Percentiles rank a stretch among this genome's conserved stretches.
These are phyloP conservation scores for Datisca glomerata DNA, from an alignment of 306 rosid species.

Conservation along the genomic window DNA sequence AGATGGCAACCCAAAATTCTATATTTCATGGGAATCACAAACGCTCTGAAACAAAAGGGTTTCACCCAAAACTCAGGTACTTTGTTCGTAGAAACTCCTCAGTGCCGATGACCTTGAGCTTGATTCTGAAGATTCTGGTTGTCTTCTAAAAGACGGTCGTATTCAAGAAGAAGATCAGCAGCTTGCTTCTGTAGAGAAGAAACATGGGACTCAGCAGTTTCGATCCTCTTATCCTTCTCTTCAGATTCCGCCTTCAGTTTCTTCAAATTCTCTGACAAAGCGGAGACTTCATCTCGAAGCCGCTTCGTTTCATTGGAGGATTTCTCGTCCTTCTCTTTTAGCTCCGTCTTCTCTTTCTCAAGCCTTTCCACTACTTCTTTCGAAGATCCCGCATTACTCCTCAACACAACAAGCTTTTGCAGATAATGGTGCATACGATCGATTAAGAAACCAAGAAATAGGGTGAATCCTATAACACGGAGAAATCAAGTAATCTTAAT, in stretches of 20 bases:
- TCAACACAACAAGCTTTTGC: slow-evolving; percentile 37
- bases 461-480: slow-evolving; percentile 50
- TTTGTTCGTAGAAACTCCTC: slow-evolving; percentile 12
- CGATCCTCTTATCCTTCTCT: slow-evolving; percentile 54
- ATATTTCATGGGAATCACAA: too few species aligned
- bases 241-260: slow-evolving; percentile 45
- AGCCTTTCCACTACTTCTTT: slow-evolving; percentile 58
- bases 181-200: slow-evolving; percentile 69
- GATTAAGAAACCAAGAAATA: slow-evolving; percentile 68
- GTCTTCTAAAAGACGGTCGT: slow-evolving; percentile 68
- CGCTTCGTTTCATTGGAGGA: slow-evolving; percentile 40
- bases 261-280: slow-evolving; percentile 40
- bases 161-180: slow-evolving; percentile 70
- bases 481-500: too few species aligned
- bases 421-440: slow-evolving; percentile 65
- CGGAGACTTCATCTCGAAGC: slow-evolving; percentile 32
- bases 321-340: slow-evolving; percentile 48
- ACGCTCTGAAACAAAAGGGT: too few species aligned
- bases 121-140: slow-evolving; percentile 78
- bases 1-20: too few species aligned
- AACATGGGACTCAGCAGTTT: slow-evolving; percentile 62
- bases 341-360: slow-evolving; percentile 30
- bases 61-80: too few species aligned
- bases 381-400: slow-evolving; percentile 36
- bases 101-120: slow-evolving; percentile 24